phyloP scores from a whole-genome alignment of 257 asterid genomes.

The Eucommia ulmoides region DNA sequence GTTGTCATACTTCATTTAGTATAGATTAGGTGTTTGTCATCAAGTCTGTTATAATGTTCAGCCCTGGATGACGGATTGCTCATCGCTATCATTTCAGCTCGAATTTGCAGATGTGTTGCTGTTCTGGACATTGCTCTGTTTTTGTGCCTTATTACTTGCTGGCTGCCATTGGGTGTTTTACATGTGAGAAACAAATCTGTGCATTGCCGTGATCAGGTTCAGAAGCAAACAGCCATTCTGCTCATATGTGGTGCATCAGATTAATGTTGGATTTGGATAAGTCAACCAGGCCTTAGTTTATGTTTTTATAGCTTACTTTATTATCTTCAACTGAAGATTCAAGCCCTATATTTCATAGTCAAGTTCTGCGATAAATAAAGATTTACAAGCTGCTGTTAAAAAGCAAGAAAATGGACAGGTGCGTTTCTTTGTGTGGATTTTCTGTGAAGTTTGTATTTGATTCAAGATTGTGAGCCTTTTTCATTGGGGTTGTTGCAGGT shows the following conservation, averaged over 20 bases:
- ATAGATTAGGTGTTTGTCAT: constrained; percentile 11
- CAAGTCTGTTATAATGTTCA: constrained; percentile 15
- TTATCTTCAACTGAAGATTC: constrained; percentile 20
- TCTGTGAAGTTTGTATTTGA: neutral
- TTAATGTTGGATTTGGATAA: constrained; percentile 44
- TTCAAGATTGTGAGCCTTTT: constrained; percentile 4
- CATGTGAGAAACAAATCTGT: constrained; percentile 45
- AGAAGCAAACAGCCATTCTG: constrained; percentile 20
- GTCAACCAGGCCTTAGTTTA: constrained; percentile 39
- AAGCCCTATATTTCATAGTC: no score
- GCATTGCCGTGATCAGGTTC: no score
- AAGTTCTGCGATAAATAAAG: no score
- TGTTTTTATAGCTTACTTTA: constrained; percentile 19
- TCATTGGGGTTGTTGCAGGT: constrained; percentile 32
- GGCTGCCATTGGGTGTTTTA: constrained; percentile 19
- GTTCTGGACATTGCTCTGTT: constrained; percentile 15
- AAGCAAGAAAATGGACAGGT: constrained; percentile 77
- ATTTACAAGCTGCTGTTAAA: constrained; percentile 25
- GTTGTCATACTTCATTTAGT: constrained; percentile 15
- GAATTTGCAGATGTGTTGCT: constrained; percentile 33
- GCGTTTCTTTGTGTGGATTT: constrained; percentile 7
- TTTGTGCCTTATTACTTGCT: constrained; percentile 17
- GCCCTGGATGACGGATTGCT: no score
- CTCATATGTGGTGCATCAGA: constrained; percentile 19
- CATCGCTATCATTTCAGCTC: constrained; percentile 16